Evolutionary conservation across 345 rosid genomes (phyloP), one percentile per base, ranked within the genome.

Genomic region (Viola odorata): DNA sequence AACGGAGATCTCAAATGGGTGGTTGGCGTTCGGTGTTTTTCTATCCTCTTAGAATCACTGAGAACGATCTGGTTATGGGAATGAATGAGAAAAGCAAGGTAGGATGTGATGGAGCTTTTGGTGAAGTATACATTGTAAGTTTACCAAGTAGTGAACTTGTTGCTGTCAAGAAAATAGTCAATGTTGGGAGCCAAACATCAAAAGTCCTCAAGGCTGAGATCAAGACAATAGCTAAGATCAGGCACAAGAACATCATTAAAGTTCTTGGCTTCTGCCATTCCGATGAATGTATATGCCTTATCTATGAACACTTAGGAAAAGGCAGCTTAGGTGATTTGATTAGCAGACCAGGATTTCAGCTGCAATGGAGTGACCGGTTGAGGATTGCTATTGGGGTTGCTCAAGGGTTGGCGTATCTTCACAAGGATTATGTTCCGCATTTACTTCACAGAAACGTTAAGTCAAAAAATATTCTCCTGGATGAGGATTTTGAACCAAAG

Each of bases 201-300:
- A 91, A 89, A 80, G 63, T 85, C 4, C 61, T 91, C 69, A 91
- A 84, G 75, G 74, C 84, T 51, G 95, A 85, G 71, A 81, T 89
- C 74, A 91, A 88, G 91, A 86, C 80, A 66, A 60, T 91, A 50
- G 96, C 91, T 57, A 88, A 88, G 81, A 85, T 82, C 49, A 75
- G 95, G 72, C 91, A 91, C 54, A 91, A 83, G 86, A 91, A 83
- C 82, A 77, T 85, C 38, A 70, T 74, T 9, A 85, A 82, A 72
- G 63, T 91, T 75, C 88, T 91, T 51, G 98, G 98, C 12, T 86
- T 84, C 68, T 91, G 84, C 80, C 75, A 85, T 78, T 89, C 92
- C 0, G 87, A 86, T 17, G 92, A 82, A 65, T 77, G 85, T 0
- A 74, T 91, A 61, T 82, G 89, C 75, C 77, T 89, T 65, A 86